A percentile compares a stretch with the other conserved stretches of the same genome.
phyloP scores from a whole-genome alignment of 2,329 filamentous ascomycete genomes.

The Epichloe bromicola region DNA sequence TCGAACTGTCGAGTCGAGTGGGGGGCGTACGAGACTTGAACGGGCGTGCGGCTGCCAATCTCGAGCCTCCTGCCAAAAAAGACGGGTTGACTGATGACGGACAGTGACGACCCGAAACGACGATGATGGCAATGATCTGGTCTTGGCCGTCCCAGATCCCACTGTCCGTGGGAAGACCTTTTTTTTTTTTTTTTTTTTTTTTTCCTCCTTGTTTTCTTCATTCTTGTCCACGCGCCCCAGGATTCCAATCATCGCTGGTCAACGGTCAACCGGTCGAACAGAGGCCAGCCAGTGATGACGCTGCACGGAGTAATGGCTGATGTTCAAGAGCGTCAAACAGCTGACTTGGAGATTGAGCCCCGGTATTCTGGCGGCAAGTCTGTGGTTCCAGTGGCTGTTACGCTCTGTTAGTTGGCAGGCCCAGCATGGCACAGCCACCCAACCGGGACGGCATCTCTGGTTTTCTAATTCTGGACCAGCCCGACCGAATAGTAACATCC shows the following conservation, averaged over 20 bases:
- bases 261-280: neutral
- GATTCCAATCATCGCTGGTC: neutral
- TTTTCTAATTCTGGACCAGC: constrained; percentile 23
- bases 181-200: neutral
- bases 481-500: neutral
- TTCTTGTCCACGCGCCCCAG: neutral
- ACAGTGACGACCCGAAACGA: neutral
- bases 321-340: no score
- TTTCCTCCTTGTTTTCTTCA: neutral
- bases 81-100: neutral
- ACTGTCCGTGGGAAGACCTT: neutral
- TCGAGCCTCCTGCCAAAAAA: neutral
- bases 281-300: neutral
- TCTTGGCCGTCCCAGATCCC: neutral
- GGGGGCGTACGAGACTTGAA: neutral
- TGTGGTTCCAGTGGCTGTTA: neutral
- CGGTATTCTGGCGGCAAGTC: no score
- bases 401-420: neutral
- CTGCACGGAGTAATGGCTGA: no score
- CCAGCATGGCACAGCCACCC: constrained; percentile 22
- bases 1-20: neutral
- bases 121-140: neutral
- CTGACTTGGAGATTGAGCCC: neutral
- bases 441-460: constrained; percentile 10
- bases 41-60: constrained; percentile 2